phyloP scores from a whole-genome alignment of 2,329 filamentous ascomycete species.

The Parastagonospora avenae region DNA sequence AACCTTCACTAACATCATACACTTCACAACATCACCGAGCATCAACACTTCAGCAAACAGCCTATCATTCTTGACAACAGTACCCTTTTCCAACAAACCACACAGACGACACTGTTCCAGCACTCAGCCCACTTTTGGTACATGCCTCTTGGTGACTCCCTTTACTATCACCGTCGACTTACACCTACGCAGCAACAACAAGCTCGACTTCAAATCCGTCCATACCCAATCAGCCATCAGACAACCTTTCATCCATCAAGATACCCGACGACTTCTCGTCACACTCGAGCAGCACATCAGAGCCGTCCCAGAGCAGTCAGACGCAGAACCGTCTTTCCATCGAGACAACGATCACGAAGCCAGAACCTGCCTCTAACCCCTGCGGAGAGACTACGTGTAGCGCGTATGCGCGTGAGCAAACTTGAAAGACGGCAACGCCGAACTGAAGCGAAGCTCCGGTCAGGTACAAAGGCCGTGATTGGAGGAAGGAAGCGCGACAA shows the following conservation, averaged over 20 bases:
- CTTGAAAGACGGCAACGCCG: slow-evolving; percentile 5
- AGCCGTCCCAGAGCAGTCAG: background rate
- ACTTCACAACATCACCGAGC: too few relatives aligned
- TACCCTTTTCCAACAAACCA: too few relatives aligned
- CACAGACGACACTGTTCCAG: background rate
- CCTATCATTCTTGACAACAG: too few relatives aligned
- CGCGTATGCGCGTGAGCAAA: slow-evolving; percentile 8
- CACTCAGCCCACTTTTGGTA: background rate
- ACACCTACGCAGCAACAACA: background rate
- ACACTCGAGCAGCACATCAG: background rate
- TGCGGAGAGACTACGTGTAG: slow-evolving; percentile 7
- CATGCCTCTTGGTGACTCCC: background rate
- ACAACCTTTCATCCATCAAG: background rate
- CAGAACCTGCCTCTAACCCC: background rate
- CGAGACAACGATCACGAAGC: background rate
- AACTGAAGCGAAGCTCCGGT: background rate
- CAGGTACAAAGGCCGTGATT: background rate
- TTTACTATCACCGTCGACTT: background rate
- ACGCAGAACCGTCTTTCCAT: background rate
- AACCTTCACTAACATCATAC: too few relatives aligned
- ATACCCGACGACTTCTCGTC: background rate
- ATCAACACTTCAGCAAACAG: too few relatives aligned
- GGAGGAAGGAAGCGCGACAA: background rate
- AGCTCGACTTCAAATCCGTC: too few relatives aligned
- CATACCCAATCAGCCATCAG: background rate